Conservation (phyloP, 2,329 filamentous ascomycete genomes). For the Scytalidium lignicola region DNA sequence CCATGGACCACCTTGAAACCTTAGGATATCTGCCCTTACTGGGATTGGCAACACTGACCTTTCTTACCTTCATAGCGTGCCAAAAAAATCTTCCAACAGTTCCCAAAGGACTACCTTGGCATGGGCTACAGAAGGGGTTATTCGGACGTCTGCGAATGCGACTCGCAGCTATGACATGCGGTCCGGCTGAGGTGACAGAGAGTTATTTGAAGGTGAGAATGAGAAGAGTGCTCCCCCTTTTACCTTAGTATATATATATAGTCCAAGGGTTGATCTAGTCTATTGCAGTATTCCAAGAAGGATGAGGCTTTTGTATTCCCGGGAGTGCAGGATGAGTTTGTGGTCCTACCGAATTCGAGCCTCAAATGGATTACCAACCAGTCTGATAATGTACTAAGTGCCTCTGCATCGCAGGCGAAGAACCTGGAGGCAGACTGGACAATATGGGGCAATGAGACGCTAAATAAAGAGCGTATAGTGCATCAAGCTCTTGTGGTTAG, state of each 20-base stretch:
- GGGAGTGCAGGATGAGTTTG: slow-evolving; percentile 31
- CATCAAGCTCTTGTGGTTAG: slow-evolving; percentile 24
- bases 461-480: slow-evolving; percentile 30
- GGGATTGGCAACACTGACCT: neutral
- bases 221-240: neutral
- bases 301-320: slow-evolving; percentile 36
- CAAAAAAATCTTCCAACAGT: neutral
- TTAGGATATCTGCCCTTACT: neutral
- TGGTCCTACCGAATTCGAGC: slow-evolving; percentile 32
- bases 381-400: slow-evolving; percentile 31
- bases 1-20: neutral
- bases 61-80: neutral
- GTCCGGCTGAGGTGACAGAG: neutral
- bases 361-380: slow-evolving; percentile 36
- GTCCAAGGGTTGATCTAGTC: neutral
- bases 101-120: neutral
- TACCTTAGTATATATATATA: too few relatives aligned
- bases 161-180: neutral
- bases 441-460: slow-evolving; percentile 28
- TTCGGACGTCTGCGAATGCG: neutral
- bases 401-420: slow-evolving; percentile 31
- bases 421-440: slow-evolving; percentile 31
- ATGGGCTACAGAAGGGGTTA: neutral
- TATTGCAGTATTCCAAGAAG: slow-evolving; percentile 34
- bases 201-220: neutral